These are phyloP conservation scores for Aspergillus incahuasiensis DNA, from an alignment of 495 filamentous ascomycete species.

Conservation along the genomic window DNA sequence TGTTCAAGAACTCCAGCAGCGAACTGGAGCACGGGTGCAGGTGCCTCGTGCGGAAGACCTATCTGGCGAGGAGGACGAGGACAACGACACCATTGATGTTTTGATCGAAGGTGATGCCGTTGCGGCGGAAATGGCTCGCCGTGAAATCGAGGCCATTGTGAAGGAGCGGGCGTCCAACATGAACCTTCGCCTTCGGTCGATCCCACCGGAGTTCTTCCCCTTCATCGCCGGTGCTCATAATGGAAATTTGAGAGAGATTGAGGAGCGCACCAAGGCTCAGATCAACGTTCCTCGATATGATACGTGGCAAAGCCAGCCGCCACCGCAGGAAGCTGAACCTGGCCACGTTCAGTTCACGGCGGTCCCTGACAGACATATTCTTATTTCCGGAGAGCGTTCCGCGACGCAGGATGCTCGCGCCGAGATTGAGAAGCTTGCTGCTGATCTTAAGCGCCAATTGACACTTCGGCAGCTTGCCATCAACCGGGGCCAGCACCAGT, in stretches of 20 bases:
- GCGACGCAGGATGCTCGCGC: slow-evolving; percentile 75
- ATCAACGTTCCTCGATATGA: slow-evolving; percentile 77
- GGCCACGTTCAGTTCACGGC: slow-evolving; percentile 67
- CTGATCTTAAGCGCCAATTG: slow-evolving; percentile 65
- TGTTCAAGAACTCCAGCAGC: slow-evolving; percentile 79
- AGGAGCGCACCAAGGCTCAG: slow-evolving; percentile 65
- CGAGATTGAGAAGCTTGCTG: slow-evolving; percentile 70
- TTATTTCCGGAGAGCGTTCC: slow-evolving; percentile 77
- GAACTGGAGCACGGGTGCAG: slow-evolving; percentile 81
- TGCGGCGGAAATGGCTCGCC: slow-evolving; percentile 71
- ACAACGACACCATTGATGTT: slow-evolving; percentile 77
- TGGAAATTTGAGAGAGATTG: slow-evolving; percentile 58
- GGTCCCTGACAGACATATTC: slow-evolving; percentile 64
- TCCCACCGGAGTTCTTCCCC: slow-evolving; percentile 90
- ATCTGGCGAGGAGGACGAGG: slow-evolving; percentile 56
- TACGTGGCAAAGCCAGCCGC: slow-evolving; percentile 64
- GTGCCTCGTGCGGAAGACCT: slow-evolving; percentile 72
- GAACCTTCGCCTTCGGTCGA: slow-evolving; percentile 67
- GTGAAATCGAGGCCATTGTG: slow-evolving; percentile 78
- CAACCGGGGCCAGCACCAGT: slow-evolving; percentile 77
- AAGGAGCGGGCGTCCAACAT: slow-evolving; percentile 79
- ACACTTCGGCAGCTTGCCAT: slow-evolving; percentile 69
- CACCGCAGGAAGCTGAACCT: slow-evolving; percentile 58
- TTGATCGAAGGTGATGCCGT: slow-evolving; percentile 85
- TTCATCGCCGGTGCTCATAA: slow-evolving; percentile 87